Conservation (phyloP, 805 yeast species). For the Wickerhamomyces bisporus region DNA sequence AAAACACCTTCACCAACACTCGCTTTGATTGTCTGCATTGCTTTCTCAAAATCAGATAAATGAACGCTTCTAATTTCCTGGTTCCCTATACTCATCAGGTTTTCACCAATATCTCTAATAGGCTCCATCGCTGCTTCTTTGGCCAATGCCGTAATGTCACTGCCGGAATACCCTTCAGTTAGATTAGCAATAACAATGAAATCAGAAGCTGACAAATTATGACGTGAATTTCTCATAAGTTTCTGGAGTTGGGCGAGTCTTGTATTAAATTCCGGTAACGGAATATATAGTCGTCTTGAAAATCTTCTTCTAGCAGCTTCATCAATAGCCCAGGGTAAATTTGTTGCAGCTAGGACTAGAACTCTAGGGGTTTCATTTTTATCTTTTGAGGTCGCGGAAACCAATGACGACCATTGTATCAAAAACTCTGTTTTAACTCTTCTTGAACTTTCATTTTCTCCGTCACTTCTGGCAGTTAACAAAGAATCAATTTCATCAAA, state of each 20-base stretch:
- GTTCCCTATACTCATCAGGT: slow-evolving; percentile 60
- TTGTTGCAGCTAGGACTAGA: slow-evolving; percentile 89
- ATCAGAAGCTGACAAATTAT: slow-evolving; percentile 62
- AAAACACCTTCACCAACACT: slow-evolving; percentile 85
- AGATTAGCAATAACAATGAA: slow-evolving; percentile 52
- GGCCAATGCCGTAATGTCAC: slow-evolving; percentile 91
- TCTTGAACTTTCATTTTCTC: slow-evolving; percentile 84
- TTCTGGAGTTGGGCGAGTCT: slow-evolving; percentile 67
- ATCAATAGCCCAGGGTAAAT: slow-evolving; percentile 95
- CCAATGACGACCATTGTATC: slow-evolving; percentile 92
- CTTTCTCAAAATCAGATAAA: slow-evolving; percentile 67
- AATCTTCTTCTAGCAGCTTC: slow-evolving; percentile 96
- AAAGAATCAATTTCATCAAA: slow-evolving; percentile 95
- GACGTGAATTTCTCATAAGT: slow-evolving; percentile 62
- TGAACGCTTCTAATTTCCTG: slow-evolving; percentile 76
- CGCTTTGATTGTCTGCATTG: slow-evolving; percentile 77
- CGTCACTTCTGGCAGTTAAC: slow-evolving; percentile 72
- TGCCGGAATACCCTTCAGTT: slow-evolving; percentile 87
- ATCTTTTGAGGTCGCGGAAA: slow-evolving; percentile 69
- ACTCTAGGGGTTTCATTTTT: slow-evolving; percentile 45
- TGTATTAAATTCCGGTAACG: slow-evolving; percentile 86
- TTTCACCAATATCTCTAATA: slow-evolving; percentile 82
- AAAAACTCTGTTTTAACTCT: slow-evolving; percentile 90
- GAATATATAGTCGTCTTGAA: slow-evolving; percentile 89
- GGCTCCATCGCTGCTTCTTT: slow-evolving; percentile 99